These are phyloP conservation scores for Trichomonas vaginalis DNA, from an alignment of 208 protist species.

Conservation along the genomic window DNA sequence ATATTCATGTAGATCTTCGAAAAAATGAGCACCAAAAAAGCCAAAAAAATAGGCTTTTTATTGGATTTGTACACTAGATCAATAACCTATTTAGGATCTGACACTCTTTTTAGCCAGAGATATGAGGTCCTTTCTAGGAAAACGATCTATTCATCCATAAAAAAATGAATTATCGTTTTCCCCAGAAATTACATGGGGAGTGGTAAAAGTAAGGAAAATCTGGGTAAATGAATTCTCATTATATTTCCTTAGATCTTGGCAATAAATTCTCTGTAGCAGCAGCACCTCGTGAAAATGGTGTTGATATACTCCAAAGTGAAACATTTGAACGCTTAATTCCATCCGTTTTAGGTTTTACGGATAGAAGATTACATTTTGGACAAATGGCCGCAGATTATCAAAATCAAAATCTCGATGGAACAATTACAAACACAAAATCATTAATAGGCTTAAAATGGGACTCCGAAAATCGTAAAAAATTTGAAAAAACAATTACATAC, in stretches of 20 bases:
- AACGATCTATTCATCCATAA: no score
- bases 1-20: no score
- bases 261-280: constrained; percentile 24
- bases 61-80: no score
- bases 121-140: no score
- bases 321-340: constrained; percentile 26
- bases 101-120: no score
- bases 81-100: no score
- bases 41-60: no score
- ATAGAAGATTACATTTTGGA: constrained; percentile 13
- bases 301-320: constrained; percentile 25
- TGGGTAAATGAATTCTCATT: no score
- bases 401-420: constrained; percentile 24
- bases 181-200: no score
- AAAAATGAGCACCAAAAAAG: no score
- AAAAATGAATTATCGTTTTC: no score
- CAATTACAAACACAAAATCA: constrained; percentile 22
- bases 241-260: constrained; percentile 27
- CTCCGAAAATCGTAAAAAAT: background rate
- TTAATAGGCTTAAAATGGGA: constrained; percentile 20
- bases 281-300: background rate
- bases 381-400: background rate
- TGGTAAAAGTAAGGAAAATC: no score
- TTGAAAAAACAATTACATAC: background rate
- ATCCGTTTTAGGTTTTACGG: constrained; percentile 25